Evolutionary conservation across 371 early-diverging fungal species (phyloP).

Genomic region (Sporodiniella umbellata): DNA sequence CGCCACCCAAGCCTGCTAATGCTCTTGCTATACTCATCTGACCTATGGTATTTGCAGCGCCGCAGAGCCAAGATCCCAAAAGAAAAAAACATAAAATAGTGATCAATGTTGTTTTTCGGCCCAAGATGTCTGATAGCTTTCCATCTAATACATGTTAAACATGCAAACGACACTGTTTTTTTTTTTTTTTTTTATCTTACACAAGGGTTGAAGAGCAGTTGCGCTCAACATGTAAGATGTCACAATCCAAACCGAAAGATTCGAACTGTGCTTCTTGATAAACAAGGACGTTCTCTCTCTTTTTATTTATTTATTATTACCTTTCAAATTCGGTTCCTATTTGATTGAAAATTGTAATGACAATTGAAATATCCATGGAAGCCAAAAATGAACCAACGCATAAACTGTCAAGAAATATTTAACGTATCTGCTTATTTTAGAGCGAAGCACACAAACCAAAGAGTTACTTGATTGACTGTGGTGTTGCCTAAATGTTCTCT

Average conservation of each 20-base stretch:
- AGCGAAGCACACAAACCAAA: slow-evolving; percentile 6
- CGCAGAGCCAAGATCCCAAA: slow-evolving; percentile 45
- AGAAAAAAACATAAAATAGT: slow-evolving; percentile 27
- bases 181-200: slow-evolving; percentile 24
- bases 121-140: slow-evolving; percentile 37
- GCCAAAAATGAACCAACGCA: slow-evolving; percentile 59
- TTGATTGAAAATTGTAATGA: slow-evolving; percentile 72
- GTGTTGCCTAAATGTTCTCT: slow-evolving; percentile 13
- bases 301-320: slow-evolving; percentile 5
- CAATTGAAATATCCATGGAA: slow-evolving; percentile 73
- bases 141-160: slow-evolving; percentile 31
- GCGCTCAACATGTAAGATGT: slow-evolving; percentile 71
- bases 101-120: slow-evolving; percentile 32
- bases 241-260: slow-evolving; percentile 64
- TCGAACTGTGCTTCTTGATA: no score
- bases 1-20: slow-evolving; percentile 76
- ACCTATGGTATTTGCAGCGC: slow-evolving; percentile 49
- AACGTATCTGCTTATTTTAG: neutral
- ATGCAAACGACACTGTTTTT: neutral
- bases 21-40: slow-evolving; percentile 75
- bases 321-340: slow-evolving; percentile 72
- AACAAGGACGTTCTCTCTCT: neutral
- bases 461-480: slow-evolving; percentile 2
- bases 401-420: slow-evolving; percentile 21
- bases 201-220: slow-evolving; percentile 73